phyloP scores from a whole-genome alignment of 768 basidiomycete genomes.

The Suillus alpinus region DNA sequence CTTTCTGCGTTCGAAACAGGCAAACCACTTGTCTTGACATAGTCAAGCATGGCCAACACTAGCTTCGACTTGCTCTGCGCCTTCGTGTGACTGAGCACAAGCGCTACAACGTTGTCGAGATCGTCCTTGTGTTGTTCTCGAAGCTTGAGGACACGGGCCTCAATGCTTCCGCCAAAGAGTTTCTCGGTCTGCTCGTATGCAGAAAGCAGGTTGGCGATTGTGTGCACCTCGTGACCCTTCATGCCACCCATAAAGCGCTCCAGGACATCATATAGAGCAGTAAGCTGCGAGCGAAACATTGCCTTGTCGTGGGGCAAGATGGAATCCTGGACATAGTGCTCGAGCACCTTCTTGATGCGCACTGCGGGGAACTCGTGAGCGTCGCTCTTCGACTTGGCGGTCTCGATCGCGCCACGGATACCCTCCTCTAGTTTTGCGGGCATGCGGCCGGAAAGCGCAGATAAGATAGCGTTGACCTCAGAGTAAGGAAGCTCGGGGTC shows the following conservation, averaged over 20 bases:
- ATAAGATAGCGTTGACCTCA: slow-evolving; percentile 78
- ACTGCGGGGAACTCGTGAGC: slow-evolving; percentile 85
- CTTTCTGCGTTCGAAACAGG: slow-evolving; percentile 76
- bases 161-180: slow-evolving; percentile 91
- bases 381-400: slow-evolving; percentile 69
- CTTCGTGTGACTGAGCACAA: slow-evolving; percentile 95
- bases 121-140: slow-evolving; percentile 92
- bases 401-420: slow-evolving; percentile 76
- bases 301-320: slow-evolving; percentile 77
- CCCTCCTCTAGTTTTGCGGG: slow-evolving; percentile 87
- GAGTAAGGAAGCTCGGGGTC: slow-evolving; percentile 87
- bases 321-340: slow-evolving; percentile 79
- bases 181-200: slow-evolving; percentile 86
- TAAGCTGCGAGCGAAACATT: slow-evolving; percentile 74
- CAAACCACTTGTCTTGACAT: slow-evolving; percentile 79
- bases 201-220: slow-evolving; percentile 72
- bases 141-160: slow-evolving; percentile 84
- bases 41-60: slow-evolving; percentile 80
- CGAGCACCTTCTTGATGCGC: slow-evolving; percentile 82
- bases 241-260: slow-evolving; percentile 80
- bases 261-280: slow-evolving; percentile 68
- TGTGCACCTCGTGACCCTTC: slow-evolving; percentile 81
- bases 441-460: slow-evolving; percentile 89
- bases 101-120: slow-evolving; percentile 79
- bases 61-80: slow-evolving; percentile 90